Base-by-base conservation (phyloP, 2,329 filamentous ascomycete species). In the Apiospora hydei region DNA sequence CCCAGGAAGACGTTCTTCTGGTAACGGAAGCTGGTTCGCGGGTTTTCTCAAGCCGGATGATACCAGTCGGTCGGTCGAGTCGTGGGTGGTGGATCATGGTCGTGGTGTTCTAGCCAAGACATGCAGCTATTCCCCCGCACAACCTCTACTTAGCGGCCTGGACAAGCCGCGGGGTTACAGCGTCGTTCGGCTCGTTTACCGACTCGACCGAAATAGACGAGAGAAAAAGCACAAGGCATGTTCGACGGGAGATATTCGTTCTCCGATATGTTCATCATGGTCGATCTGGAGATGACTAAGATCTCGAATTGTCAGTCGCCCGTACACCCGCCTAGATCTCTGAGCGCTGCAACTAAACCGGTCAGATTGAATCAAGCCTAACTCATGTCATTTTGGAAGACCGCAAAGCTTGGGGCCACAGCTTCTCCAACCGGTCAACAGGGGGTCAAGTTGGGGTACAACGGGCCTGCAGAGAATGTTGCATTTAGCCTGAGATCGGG, bases 401-500 rank as follows among this genome's bases (percentile, higher is more conserved):
- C 1, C 21, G n/a, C 1, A 5, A 5, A 5, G n/a, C n/a, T 51
- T 51, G n/a, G 3, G 11, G 49, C 13, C 4, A 7, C 57, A 41
- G 7, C 57, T 64, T 64, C 34, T 21, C 57, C 57, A 41, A 64
- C 34, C 6, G 34, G 4, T 3, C n/a, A n/a, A 38, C 57, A 24
- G 34, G 21, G 57, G 57, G 57, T 10, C 41, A 18, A 10, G 34
- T 64, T 64, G 57, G 57, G 57, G 57, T 41, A 64, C 18, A n/a
- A 41, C 57, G 57, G 57, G 34, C 34, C 57, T 64, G 57, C 57
- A 34, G 57, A 64, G 57, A 64, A 64, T 10, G 57, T n/a, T 41
- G 57, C 57, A 64, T 64, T 64, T 64, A 64, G 57, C 57, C 57
- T 64, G 21, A 64, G 57, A 64, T 64, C 57, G 57, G 34, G 21